phyloP scores from a whole-genome alignment of 495 filamentous ascomycete genomes.

The Aspergillus kassunensis region DNA sequence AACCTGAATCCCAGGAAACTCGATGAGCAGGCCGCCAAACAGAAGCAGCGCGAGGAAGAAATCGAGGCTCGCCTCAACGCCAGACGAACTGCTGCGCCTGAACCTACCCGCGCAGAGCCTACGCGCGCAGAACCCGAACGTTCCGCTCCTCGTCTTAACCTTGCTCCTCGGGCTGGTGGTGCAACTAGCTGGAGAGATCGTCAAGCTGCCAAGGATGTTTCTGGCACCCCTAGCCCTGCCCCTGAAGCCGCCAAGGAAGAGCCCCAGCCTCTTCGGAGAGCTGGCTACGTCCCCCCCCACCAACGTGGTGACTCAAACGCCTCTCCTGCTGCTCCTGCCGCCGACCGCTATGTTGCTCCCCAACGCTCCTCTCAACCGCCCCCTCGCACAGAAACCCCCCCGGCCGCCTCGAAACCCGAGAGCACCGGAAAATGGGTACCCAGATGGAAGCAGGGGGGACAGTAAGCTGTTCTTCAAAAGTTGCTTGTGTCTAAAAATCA shows the following conservation, averaged over 20 bases:
- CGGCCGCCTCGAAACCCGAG: conserved; percentile 28
- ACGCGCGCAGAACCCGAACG: conserved; percentile 37
- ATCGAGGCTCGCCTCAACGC: conserved; percentile 53
- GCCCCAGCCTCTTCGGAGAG: conserved; percentile 26
- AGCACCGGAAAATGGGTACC: conserved; percentile 40
- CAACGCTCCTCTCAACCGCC: conserved; percentile 26
- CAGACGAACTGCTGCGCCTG: conserved; percentile 10
- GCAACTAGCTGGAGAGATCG: conserved; percentile 83
- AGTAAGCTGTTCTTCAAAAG: conserved; percentile 25
- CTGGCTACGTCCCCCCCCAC: conserved; percentile 50
- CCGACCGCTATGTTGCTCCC: conserved; percentile 35
- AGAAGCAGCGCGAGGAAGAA: conserved; percentile 67
- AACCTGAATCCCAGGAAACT: conserved; percentile 47
- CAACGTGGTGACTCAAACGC: conserved; percentile 37
- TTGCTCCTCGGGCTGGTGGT: conserved; percentile 51
- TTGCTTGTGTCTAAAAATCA: conserved; percentile 9
- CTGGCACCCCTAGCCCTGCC: conserved; percentile 24
- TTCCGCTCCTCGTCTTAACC: conserved; percentile 61
- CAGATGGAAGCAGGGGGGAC: conserved; percentile 38
- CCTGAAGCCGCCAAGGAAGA: conserved; percentile 31
- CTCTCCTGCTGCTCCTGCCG: conserved; percentile 29
- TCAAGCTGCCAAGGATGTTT: conserved; percentile 58
- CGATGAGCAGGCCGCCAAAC: conserved; percentile 60
- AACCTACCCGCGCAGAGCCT: conserved; percentile 7
- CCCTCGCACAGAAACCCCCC: conserved; percentile 28